Evolutionary conservation across 208 protist species (phyloP).

Genomic region (Crithidia expoeki): DNA sequence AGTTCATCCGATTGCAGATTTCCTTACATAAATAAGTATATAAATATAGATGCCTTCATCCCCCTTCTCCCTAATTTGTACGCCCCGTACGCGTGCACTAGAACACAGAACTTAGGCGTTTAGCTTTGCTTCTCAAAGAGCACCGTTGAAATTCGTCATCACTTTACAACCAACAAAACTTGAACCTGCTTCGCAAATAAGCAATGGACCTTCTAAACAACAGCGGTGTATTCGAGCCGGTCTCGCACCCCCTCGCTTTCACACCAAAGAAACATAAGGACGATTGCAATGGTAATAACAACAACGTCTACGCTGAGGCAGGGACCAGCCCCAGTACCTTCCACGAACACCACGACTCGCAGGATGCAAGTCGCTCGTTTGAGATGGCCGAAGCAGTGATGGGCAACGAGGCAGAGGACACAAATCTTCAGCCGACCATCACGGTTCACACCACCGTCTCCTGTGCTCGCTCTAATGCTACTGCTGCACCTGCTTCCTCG

Average conservation of each 20-base stretch:
- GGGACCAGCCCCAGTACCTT: neutral
- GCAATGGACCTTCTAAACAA: neutral
- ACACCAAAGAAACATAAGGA: neutral
- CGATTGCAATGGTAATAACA: neutral
- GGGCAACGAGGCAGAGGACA: neutral
- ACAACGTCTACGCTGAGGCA: neutral
- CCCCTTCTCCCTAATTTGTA: too few relatives aligned
- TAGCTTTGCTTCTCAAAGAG: too few relatives aligned
- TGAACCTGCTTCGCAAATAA: neutral
- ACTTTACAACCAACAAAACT: too few relatives aligned
- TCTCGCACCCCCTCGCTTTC: neutral
- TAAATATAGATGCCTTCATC: too few relatives aligned
- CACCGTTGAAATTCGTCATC: too few relatives aligned
- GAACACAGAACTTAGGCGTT: too few relatives aligned
- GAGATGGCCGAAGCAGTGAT: neutral
- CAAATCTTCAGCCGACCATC: neutral
- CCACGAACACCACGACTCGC: neutral
- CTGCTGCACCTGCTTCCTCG: neutral
- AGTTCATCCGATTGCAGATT: too few relatives aligned
- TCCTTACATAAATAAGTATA: too few relatives aligned
- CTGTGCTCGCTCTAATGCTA: neutral
- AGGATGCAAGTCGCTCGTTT: slow-evolving; percentile 13
- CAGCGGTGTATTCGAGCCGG: neutral
- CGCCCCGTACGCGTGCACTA: too few relatives aligned
- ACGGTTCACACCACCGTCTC: neutral